These are phyloP conservation scores for Verticillium nonalfalfae DNA, from an alignment of 2,329 filamentous ascomycete genomes.

Conservation along the genomic window DNA sequence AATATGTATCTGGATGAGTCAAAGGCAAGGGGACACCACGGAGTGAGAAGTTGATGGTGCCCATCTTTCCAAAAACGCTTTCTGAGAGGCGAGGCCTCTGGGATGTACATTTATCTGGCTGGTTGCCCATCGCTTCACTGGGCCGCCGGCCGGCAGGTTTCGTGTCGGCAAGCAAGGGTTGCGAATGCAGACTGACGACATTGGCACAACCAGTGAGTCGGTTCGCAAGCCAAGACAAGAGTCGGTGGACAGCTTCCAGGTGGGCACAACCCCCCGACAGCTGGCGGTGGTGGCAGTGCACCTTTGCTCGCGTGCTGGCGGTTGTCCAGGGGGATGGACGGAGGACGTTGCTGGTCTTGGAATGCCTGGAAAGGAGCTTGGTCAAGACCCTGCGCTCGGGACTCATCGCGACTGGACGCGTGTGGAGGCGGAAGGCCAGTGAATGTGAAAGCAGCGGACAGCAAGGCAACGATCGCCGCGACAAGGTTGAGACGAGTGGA, in stretches of 20 bases:
- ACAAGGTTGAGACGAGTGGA: neutral
- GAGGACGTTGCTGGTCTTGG: neutral
- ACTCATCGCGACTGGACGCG: neutral
- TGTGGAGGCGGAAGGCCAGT: neutral
- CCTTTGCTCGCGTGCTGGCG: neutral
- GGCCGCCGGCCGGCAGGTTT: neutral
- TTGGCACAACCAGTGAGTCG: conserved; percentile 5
- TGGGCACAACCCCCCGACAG: conserved; percentile 2
- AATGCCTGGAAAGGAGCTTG: neutral
- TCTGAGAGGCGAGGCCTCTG: conserved; percentile 8
- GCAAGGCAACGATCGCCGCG: neutral
- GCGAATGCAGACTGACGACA: conserved; percentile 13
- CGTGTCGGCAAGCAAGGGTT: neutral
- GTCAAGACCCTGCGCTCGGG: neutral
- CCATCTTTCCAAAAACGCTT: conserved; percentile 16
- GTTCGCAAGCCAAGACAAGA: neutral
- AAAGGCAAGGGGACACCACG: conserved; percentile 17
- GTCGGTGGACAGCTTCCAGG: neutral
- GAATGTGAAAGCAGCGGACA: neutral
- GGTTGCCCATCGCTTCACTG: neutral
- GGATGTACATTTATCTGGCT: conserved; percentile 10
- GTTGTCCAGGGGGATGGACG: neutral
- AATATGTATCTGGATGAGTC: conserved; percentile 1
- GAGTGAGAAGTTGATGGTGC: conserved; percentile 16
- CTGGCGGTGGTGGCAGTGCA: conserved; percentile 9